These are phyloP conservation scores for Ganoderma lucidum DNA, from an alignment of 1,284 basidiomycete species.

Conservation along the genomic window DNA sequence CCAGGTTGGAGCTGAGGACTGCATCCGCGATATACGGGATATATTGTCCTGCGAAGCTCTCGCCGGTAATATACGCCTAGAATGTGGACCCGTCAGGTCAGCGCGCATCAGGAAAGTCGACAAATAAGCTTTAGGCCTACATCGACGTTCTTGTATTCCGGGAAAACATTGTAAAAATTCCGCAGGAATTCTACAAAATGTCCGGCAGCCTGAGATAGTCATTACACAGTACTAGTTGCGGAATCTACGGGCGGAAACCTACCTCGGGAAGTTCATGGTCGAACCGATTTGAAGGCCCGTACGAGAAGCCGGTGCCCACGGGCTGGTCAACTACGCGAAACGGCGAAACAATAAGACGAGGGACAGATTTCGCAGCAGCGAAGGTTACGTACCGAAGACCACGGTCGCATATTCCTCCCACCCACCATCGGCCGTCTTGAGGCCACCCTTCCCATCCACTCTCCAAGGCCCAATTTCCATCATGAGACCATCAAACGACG, in stretches of 20 bases:
- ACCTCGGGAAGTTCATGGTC: conserved; percentile 84
- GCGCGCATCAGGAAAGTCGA: background rate
- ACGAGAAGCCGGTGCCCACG: conserved; percentile 94
- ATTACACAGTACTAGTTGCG: conserved; percentile 11
- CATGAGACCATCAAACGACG: conserved; percentile 96
- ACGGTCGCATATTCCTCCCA: conserved; percentile 99
- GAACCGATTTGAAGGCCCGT: conserved; percentile 86
- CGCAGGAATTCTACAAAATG: conserved; percentile 88
- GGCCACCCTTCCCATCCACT: conserved; percentile 80
- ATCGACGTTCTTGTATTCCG: conserved; percentile 86
- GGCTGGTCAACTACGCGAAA: conserved; percentile 87
- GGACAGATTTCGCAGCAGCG: background rate
- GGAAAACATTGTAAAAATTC: conserved; percentile 92
- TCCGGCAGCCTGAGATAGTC: conserved; percentile 68
- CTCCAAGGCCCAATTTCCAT: conserved; percentile 98
- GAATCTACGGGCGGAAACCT: conserved; percentile 25
- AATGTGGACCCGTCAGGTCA: conserved; percentile 17
- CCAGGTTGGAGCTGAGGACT: conserved; percentile 70
- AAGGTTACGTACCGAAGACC: conserved; percentile 78
- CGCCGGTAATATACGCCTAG: conserved; percentile 92
- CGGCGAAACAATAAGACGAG: background rate
- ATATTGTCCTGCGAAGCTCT: conserved; percentile 99
- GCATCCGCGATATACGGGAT: conserved; percentile 95
- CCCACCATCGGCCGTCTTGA: conserved; percentile 85
- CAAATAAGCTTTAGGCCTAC: conserved; percentile 56